Percentiles rank a stretch among this genome's conserved stretches.
phyloP scores from a whole-genome alignment of 768 basidiomycete genomes.

The Epithele typhae region DNA sequence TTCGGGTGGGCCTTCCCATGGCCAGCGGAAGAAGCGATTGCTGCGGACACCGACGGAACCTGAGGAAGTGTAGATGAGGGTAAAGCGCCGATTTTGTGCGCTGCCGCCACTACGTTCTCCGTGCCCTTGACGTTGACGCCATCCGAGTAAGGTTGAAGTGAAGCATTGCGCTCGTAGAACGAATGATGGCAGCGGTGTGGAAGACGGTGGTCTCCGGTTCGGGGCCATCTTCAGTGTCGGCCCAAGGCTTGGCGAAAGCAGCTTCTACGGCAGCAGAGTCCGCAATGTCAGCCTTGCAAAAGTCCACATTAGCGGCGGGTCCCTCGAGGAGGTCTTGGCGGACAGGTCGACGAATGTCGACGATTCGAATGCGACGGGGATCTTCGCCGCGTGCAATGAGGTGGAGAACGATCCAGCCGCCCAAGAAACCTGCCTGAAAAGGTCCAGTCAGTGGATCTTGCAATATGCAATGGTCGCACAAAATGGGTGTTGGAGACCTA shows the following conservation, averaged over 20 bases:
- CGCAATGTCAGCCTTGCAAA: slow-evolving; percentile 55
- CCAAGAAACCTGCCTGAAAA: slow-evolving; percentile 64
- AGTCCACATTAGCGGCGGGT: slow-evolving; percentile 47
- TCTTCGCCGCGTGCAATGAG: slow-evolving; percentile 70
- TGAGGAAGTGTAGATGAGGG: slow-evolving; percentile 71
- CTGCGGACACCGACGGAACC: slow-evolving; percentile 58
- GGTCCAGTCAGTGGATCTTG: too few relatives aligned
- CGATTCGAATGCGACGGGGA: slow-evolving; percentile 54
- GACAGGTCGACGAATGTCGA: slow-evolving; percentile 62
- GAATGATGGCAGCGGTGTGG: slow-evolving; percentile 75
- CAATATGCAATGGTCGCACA: too few relatives aligned
- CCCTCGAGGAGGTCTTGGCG: slow-evolving; percentile 55
- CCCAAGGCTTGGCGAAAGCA: slow-evolving; percentile 68
- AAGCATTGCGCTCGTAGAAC: slow-evolving; percentile 60
- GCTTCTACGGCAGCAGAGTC: slow-evolving; percentile 47
- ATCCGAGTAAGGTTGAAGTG: slow-evolving; percentile 49
- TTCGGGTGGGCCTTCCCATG: slow-evolving; percentile 62
- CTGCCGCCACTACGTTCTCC: slow-evolving; percentile 59
- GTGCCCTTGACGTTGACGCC: slow-evolving; percentile 67
- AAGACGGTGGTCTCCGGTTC: slow-evolving; percentile 56
- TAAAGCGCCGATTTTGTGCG: slow-evolving; percentile 48
- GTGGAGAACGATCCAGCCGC: slow-evolving; percentile 73
- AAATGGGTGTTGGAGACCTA: too few relatives aligned
- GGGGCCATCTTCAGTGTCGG: slow-evolving; percentile 21
- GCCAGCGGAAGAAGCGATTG: slow-evolving; percentile 65